Percentiles rank a stretch among this genome's conserved stretches.
Evolutionary conservation across 2,329 filamentous ascomycete genomes (phyloP).

Genomic region (Trichoderma sp.): DNA sequence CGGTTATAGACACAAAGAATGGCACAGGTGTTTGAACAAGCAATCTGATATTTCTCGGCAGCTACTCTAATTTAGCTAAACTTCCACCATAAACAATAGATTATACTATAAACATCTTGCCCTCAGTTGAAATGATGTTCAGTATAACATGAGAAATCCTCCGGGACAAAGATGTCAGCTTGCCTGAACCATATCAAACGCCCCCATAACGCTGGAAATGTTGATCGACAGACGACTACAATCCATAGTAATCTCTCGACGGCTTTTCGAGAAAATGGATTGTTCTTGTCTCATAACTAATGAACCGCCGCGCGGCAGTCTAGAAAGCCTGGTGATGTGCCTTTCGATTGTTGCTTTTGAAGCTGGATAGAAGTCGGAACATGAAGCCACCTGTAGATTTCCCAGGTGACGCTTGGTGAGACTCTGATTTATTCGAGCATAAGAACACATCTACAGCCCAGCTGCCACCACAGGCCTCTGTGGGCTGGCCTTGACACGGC

Average conservation of each 20-base stretch:
- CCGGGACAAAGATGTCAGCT: neutral
- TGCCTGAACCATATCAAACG: neutral
- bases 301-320: neutral
- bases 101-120: neutral
- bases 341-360: neutral
- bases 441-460: constrained; percentile 28
- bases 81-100: neutral
- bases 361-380: constrained; percentile 2
- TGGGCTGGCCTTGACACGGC: constrained; percentile 23
- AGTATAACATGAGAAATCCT: neutral
- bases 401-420: neutral
- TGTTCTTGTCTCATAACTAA: neutral
- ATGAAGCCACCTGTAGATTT: neutral
- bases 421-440: neutral
- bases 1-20: neutral
- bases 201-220: neutral
- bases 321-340: neutral
- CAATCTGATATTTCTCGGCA: neutral
- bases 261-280: neutral
- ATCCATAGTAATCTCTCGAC: neutral
- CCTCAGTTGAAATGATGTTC: neutral
- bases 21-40: neutral
- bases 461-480: constrained; percentile 24
- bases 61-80: neutral
- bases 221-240: too few species aligned